A percentile compares a stretch with the other conserved stretches of the same genome.
phyloP scores from a whole-genome alignment of 1,284 basidiomycete genomes.

The Hypsizygus ulmarius region DNA sequence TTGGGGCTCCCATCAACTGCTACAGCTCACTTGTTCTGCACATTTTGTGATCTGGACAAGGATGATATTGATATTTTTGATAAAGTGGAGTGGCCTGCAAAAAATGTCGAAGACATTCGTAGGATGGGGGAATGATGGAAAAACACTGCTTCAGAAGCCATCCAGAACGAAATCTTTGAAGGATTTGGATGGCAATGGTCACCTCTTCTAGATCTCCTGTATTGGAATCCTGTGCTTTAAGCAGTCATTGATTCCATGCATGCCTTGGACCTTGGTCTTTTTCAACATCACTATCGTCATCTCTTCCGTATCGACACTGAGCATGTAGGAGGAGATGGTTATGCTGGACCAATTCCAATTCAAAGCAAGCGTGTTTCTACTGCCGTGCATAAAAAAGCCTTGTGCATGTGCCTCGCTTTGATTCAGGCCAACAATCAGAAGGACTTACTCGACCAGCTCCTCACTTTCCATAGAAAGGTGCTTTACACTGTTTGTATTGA shows the following conservation, averaged over 20 bases:
- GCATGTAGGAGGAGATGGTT: neutral
- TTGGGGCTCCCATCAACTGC: constrained; percentile 9
- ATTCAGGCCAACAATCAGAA: neutral
- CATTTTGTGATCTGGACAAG: constrained; percentile 10
- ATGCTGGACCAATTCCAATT: neutral
- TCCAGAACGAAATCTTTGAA: constrained; percentile 1
- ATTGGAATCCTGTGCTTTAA: constrained; percentile 5
- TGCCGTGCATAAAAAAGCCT: neutral
- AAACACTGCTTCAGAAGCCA: neutral
- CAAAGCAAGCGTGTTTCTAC: neutral
- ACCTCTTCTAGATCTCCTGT: constrained; percentile 3
- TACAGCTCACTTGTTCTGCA: constrained; percentile 14
- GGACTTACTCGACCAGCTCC: neutral
- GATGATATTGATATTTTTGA: constrained; percentile 15
- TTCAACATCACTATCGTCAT: constrained; percentile 4
- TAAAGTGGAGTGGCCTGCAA: constrained; percentile 10
- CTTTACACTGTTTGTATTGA: constrained; percentile 3
- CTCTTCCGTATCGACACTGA: constrained; percentile 5
- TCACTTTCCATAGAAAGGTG: neutral
- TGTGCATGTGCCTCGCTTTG: neutral
- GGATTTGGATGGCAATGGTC: constrained; percentile 2
- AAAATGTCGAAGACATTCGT: constrained; percentile 7
- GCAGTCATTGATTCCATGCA: constrained; percentile 15
- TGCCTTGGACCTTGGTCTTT: constrained; percentile 8
- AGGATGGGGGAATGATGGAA: constrained; percentile 6